Conservation (phyloP, 2,329 filamentous ascomycete species). For the Dothistroma septosporum region DNA sequence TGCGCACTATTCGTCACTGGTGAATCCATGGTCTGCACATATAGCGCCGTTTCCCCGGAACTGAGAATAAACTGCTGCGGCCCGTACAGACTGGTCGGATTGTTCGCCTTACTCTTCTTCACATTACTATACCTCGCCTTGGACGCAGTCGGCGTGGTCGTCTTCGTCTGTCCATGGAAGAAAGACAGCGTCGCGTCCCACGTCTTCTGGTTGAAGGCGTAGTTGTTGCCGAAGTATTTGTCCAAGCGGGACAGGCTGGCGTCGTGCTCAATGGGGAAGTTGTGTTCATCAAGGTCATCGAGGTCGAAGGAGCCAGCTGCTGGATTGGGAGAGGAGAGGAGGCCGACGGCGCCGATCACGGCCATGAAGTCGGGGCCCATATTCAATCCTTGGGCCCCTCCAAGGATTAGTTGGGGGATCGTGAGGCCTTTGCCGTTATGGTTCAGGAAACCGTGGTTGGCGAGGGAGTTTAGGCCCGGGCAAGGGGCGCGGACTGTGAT, state of each 20-base stretch:
- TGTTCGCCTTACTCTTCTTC: slow-evolving; percentile 18
- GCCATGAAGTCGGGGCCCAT: slow-evolving; percentile 27
- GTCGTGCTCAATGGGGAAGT: slow-evolving; percentile 36
- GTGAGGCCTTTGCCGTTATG: slow-evolving; percentile 24
- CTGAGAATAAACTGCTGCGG: slow-evolving; percentile 31
- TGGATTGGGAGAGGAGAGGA: slow-evolving; percentile 23
- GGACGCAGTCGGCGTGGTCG: slow-evolving; percentile 25
- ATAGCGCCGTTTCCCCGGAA: slow-evolving; percentile 35
- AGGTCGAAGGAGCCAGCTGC: slow-evolving; percentile 22
- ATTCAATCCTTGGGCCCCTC: slow-evolving; percentile 22
- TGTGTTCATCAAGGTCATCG: slow-evolving; percentile 25
- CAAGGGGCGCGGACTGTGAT: slow-evolving; percentile 24
- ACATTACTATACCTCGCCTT: slow-evolving; percentile 28
- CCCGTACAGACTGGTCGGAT: slow-evolving; percentile 32
- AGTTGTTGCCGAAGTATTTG: slow-evolving; percentile 30
- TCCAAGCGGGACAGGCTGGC: slow-evolving; percentile 33
- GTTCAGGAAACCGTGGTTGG: slow-evolving; percentile 23
- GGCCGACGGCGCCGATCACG: slow-evolving; percentile 22
- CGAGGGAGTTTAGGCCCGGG: slow-evolving; percentile 22
- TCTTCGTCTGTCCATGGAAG: slow-evolving; percentile 21
- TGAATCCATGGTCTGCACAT: slow-evolving; percentile 31
- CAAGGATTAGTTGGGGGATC: slow-evolving; percentile 22
- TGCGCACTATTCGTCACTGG: slow-evolving; percentile 27
- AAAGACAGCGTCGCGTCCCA: slow-evolving; percentile 25
- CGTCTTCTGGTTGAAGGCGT: slow-evolving; percentile 30